Conservation (phyloP, 2,329 filamentous ascomycete genomes). For the Xylaria sp. region DNA sequence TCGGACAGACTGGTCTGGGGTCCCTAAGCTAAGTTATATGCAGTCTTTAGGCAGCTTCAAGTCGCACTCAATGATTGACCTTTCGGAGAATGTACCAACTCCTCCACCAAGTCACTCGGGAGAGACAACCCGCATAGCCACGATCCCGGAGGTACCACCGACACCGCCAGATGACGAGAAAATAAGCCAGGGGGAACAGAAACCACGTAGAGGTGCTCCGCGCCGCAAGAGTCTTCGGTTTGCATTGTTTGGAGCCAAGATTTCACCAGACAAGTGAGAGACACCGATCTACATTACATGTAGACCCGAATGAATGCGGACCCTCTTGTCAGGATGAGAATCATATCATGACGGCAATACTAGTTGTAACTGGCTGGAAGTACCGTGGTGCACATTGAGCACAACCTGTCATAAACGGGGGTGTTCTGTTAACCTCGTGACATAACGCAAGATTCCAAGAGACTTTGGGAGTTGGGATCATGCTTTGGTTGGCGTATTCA, state of each 20-base stretch:
- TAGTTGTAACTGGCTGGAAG: constrained; percentile 5
- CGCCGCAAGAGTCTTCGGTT: constrained; percentile 48
- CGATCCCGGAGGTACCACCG: constrained; percentile 46
- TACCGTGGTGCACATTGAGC: not conserved
- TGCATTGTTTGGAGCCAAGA: constrained; percentile 43
- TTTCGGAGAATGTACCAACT: constrained; percentile 42
- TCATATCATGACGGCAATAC: not conserved
- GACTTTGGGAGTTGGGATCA: not conserved
- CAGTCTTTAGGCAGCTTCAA: constrained; percentile 50
- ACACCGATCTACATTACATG: constrained; percentile 11
- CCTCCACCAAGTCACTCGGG: constrained; percentile 46
- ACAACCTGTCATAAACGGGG: not conserved
- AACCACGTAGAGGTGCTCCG: constrained; percentile 40
- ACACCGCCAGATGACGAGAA: constrained; percentile 46
- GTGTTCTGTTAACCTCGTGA: not conserved
- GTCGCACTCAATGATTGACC: constrained; percentile 42
- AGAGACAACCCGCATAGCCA: constrained; percentile 44
- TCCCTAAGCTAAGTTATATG: constrained; percentile 35
- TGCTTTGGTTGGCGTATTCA: not conserved
- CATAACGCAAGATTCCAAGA: not conserved
- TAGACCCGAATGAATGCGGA: not conserved
- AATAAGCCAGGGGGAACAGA: constrained; percentile 38
- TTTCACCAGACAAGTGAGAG: constrained; percentile 26
- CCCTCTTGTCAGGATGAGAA: not conserved
- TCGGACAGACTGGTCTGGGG: constrained; percentile 1